Base-by-base conservation (phyloP, 2,329 filamentous ascomycete species). In the Aspergillus clavatus region DNA sequence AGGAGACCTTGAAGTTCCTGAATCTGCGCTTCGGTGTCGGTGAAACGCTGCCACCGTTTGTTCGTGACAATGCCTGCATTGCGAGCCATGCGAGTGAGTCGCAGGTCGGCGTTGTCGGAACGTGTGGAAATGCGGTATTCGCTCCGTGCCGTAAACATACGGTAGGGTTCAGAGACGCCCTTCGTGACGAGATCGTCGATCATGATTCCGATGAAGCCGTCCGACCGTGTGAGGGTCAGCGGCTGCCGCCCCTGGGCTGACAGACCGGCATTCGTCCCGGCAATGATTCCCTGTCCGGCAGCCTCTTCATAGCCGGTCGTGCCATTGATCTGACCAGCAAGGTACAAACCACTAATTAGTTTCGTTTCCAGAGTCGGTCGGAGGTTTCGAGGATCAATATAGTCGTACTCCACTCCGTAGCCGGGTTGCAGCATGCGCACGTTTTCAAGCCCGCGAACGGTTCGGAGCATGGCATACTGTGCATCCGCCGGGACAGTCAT, bases 271-370 rank as follows among this genome's bases (percentile, higher is more conserved):
- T 98, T 98, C 59, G 91, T 90, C 24, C 93, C 93, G 0, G 93
- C 93, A 11, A 98, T 73, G 38, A 98, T 78, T 7, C 93, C 93
- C 67, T 98, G 93, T 0, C 87, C 91, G 0, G 93, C 89, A 7
- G 93, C 93, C 73, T 98, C 93, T 71, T 98, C 93, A 65, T 98
- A 98, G 3, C 93, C 93, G 0, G 93, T 98, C 0, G 93, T 98
- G 37, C 93, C 93, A 66, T 98, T 98, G 67, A 98, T 96, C 66
- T 98, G 93, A 3, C 93, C 93, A 0, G 93, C 93, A 24, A 98
- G 78, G 70, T 87, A 98, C 10, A 98, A 79, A 1, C 93, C 93
- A 6, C 75, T 75, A 51, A 98, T 95, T 18, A 85, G 78, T 68
- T 97, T 98, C 1, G 93, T 97, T 68, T 98, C 93, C 6, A 98